These are phyloP conservation scores for Silene uniflora DNA, from an alignment of 148 eudicot species.

Conservation along the genomic window DNA sequence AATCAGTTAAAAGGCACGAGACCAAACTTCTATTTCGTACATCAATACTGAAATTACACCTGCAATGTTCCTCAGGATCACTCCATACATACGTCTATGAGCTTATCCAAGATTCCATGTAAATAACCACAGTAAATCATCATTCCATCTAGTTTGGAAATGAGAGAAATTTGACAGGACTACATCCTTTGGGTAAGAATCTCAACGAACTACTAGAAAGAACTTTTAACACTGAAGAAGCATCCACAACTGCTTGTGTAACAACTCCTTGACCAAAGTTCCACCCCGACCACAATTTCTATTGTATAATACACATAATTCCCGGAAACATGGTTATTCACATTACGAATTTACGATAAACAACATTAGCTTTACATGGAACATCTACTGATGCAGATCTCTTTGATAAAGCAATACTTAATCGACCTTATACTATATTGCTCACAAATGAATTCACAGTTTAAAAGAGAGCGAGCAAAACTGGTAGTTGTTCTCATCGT, in stretches of 20 bases:
- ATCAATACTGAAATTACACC: background rate
- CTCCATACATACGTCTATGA: background rate
- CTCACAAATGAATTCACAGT: background rate
- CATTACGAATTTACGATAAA: background rate
- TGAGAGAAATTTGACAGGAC: background rate
- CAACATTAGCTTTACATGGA: background rate
- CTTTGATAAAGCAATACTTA: background rate
- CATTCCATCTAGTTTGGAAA: background rate
- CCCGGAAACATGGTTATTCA: background rate
- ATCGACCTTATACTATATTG: background rate
- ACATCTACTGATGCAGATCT: background rate
- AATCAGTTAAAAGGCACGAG: background rate
- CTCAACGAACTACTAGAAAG: background rate
- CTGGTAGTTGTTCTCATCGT: background rate
- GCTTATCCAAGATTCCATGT: background rate
- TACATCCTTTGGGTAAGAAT: background rate
- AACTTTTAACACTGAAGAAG: background rate
- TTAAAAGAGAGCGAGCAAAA: background rate
- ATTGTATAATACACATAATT: background rate
- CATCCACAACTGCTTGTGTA: background rate
- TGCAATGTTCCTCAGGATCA: background rate
- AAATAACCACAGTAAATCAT: background rate
- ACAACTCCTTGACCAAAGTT: background rate
- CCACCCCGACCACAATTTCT: background rate
- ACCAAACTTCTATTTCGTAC: background rate